These are phyloP conservation scores for Byssochlamys sp. DNA, from an alignment of 2,329 filamentous ascomycete species.

Conservation along the genomic window DNA sequence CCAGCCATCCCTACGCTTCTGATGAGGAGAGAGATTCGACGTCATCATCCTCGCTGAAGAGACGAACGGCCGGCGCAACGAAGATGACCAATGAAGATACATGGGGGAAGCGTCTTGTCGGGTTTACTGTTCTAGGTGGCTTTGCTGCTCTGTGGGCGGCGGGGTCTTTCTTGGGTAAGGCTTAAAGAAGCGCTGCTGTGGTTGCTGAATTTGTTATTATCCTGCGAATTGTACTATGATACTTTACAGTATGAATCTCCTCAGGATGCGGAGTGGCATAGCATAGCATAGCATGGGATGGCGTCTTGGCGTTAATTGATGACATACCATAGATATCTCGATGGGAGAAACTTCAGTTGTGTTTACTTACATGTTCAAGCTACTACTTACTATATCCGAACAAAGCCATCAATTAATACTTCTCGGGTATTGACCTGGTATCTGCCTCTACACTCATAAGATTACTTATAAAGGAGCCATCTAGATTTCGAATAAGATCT, in stretches of 20 bases:
- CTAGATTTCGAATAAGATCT: background rate
- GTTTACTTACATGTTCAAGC: background rate
- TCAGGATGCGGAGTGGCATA: background rate
- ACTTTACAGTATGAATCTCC: background rate
- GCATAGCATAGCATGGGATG: background rate
- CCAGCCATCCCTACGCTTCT: background rate
- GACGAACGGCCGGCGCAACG: constrained; percentile 40
- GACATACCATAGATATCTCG: background rate
- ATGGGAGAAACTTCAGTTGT: background rate
- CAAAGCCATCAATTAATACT: background rate
- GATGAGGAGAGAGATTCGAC: background rate
- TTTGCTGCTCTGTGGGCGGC: constrained; percentile 29
- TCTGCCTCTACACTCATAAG: background rate
- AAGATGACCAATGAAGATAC: constrained; percentile 57
- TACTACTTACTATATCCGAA: background rate
- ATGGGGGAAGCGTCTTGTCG: constrained; percentile 48
- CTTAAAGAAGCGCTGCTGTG: background rate
- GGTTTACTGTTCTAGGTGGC: constrained; percentile 23
- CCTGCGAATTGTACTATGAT: too few relatives aligned
- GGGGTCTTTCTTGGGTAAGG: constrained; percentile 24
- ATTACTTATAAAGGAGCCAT: background rate
- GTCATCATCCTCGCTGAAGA: constrained; percentile 11
- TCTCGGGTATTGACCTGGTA: background rate
- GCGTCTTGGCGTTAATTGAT: background rate
- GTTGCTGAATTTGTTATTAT: background rate